phyloP scores from a whole-genome alignment of 148 eudicot species.

The Linanthus parryae region DNA sequence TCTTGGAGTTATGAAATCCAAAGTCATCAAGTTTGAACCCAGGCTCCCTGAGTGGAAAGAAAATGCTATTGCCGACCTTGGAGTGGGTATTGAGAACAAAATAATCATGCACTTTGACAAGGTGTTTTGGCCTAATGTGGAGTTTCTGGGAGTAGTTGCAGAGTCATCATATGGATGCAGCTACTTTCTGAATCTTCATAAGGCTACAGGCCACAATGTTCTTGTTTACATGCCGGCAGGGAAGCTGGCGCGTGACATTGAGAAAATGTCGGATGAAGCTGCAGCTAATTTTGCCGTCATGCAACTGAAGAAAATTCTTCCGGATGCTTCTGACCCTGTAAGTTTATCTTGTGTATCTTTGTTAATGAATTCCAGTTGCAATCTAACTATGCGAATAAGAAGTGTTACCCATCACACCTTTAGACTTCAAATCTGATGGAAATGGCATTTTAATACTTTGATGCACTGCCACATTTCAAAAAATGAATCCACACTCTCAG shows the following conservation, averaged over 20 bases:
- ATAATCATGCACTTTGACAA: slow-evolving; percentile 82
- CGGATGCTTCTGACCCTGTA: slow-evolving; percentile 83
- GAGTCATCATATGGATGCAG: slow-evolving; percentile 91
- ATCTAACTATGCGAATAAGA: too few species aligned
- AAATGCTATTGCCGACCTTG: slow-evolving; percentile 76
- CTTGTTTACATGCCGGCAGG: slow-evolving; percentile 99
- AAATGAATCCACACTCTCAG: too few species aligned
- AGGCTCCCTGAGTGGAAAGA: slow-evolving; percentile 95
- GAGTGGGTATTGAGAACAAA: slow-evolving; percentile 94
- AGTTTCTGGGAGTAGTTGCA: slow-evolving; percentile 96
- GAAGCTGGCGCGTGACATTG: slow-evolving; percentile 84
- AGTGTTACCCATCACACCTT: too few species aligned
- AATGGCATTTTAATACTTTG: too few species aligned
- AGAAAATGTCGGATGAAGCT: slow-evolving; percentile 92
- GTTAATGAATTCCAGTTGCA: neutral
- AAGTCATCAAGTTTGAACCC: slow-evolving; percentile 71
- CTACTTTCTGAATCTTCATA: slow-evolving; percentile 97
- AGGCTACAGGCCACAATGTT: slow-evolving; percentile 88
- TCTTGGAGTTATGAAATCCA: slow-evolving; percentile 85
- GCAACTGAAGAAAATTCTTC: slow-evolving; percentile 79
- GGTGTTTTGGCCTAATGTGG: slow-evolving; percentile 99
- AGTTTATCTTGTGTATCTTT: neutral
- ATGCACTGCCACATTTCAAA: too few species aligned
- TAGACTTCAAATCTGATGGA: too few species aligned
- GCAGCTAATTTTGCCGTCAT: slow-evolving; percentile 88